Evolutionary conservation across 2,329 filamentous ascomycete genomes (phyloP).

Genomic region (Neopestalotiopsis rosae): DNA sequence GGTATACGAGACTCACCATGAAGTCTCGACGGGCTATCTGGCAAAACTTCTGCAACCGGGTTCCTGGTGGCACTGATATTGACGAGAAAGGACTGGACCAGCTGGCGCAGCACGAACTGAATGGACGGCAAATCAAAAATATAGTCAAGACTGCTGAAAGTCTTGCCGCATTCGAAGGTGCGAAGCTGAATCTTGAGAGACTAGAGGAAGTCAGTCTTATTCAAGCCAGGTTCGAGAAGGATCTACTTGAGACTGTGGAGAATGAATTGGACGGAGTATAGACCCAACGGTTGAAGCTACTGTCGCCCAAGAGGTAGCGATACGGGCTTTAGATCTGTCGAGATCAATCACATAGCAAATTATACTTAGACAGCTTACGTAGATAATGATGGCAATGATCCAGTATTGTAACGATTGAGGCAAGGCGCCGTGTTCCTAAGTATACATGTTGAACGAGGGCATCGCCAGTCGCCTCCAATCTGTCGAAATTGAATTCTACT

Average conservation of each 20-base stretch:
- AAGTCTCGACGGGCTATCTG: conserved; percentile 39
- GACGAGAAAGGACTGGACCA: conserved; percentile 25
- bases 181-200: conserved; percentile 31
- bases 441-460: too few relatives aligned
- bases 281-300: not conserved
- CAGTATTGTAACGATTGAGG: not conserved
- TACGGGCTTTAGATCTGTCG: not conserved
- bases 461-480: too few relatives aligned
- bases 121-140: conserved; percentile 41
- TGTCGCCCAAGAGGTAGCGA: not conserved
- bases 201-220: conserved; percentile 36
- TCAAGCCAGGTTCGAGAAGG: conserved; percentile 38
- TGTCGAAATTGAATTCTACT: too few relatives aligned
- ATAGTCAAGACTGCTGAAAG: conserved; percentile 36
- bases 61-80: conserved; percentile 28
- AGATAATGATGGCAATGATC: not conserved
- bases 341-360: not conserved
- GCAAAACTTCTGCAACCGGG: conserved; percentile 48
- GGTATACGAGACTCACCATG: conserved; percentile 40
- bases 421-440: not conserved
- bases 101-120: conserved; percentile 29
- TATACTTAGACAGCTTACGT: not conserved
- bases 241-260: conserved; percentile 21
- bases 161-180: conserved; percentile 37
- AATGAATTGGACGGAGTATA: conserved; percentile 8